Percentiles rank a stretch among this genome's conserved stretches.
Conservation (phyloP, 352 stramenopile species). For the Globisporangium solare region DNA sequence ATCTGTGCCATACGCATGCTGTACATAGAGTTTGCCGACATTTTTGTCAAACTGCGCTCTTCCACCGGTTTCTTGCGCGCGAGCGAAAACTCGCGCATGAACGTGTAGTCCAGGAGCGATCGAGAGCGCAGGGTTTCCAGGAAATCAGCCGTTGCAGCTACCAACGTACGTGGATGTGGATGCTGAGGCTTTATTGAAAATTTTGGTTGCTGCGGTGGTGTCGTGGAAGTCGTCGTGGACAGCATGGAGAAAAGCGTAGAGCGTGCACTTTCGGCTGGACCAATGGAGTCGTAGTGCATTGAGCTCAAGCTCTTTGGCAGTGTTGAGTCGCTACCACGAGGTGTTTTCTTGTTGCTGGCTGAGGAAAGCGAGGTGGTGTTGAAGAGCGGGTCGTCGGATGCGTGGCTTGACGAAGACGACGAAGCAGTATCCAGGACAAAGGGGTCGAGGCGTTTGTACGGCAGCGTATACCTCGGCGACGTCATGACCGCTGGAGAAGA, state of each 20-base stretch:
- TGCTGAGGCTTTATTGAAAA: conserved; percentile 14
- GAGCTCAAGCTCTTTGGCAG: conserved; percentile 10
- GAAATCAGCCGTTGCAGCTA: conserved; percentile 16
- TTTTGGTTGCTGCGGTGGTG: neutral
- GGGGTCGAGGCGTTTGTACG: conserved; percentile 11
- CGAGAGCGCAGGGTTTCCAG: conserved; percentile 29
- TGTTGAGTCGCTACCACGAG: neutral
- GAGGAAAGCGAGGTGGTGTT: neutral
- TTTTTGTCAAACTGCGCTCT: conserved; percentile 34
- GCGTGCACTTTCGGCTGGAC: too few species aligned
- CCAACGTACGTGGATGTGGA: conserved; percentile 7
- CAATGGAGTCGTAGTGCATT: conserved; percentile 3
- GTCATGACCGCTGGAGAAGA: conserved; percentile 2
- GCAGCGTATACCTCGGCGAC: conserved; percentile 4
- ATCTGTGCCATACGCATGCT: conserved; percentile 39
- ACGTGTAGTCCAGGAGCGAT: conserved; percentile 44
- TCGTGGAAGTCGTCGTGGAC: neutral
- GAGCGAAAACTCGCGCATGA: conserved; percentile 52
- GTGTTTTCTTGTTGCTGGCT: neutral
- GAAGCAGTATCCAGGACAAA: neutral
- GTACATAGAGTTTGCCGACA: conserved; percentile 39
- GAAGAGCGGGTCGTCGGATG: neutral
- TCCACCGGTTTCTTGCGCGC: conserved; percentile 25
- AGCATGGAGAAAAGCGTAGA: conserved; percentile 10
- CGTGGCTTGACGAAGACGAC: neutral